Percentiles rank a stretch among this genome's conserved stretches.
These are phyloP conservation scores for Fusarium piperis DNA, from an alignment of 2,329 filamentous ascomycete species.

Conservation along the genomic window DNA sequence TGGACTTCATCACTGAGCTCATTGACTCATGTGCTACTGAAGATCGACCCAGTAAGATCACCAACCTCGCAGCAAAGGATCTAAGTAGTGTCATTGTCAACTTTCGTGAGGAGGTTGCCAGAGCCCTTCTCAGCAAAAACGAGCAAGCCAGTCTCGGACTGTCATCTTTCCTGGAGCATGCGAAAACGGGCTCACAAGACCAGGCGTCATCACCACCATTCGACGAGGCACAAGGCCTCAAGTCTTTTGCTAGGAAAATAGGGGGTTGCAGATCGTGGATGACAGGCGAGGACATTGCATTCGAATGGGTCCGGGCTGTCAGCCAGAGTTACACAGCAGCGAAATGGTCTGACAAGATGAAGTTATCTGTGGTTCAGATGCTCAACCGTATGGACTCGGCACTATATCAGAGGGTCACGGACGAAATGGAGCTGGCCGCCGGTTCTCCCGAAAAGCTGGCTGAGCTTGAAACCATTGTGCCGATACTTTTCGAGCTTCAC, in stretches of 20 bases:
- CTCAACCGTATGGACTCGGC: conserved; percentile 63
- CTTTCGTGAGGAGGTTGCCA: conserved; percentile 64
- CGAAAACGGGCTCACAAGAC: conserved; percentile 65
- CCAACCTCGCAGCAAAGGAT: conserved; percentile 58
- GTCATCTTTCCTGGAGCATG: conserved; percentile 71
- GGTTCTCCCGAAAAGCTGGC: conserved; percentile 40
- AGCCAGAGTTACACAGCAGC: conserved; percentile 61
- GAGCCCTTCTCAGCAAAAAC: conserved; percentile 63
- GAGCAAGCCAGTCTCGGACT: conserved; percentile 63
- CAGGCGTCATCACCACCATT: conserved; percentile 58
- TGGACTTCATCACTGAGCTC: conserved; percentile 59
- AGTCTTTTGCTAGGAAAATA: conserved; percentile 60
- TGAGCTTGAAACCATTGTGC: conserved; percentile 56
- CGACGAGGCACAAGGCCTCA: conserved; percentile 62
- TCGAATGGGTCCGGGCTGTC: conserved; percentile 65
- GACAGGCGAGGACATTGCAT: conserved; percentile 65
- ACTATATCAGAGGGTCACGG: conserved; percentile 58
- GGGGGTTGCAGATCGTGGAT: conserved; percentile 58
- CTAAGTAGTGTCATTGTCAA: conserved; percentile 58
- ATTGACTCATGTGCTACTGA: conserved; percentile 63
- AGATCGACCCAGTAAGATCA: conserved; percentile 60
- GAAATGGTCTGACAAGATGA: conserved; percentile 68
- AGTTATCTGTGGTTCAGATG: conserved; percentile 65
- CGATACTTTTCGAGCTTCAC: conserved; percentile 71
- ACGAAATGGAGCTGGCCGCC: conserved; percentile 51